Conservation (phyloP, 495 filamentous ascomycete genomes). For the Penicillium canescens region DNA sequence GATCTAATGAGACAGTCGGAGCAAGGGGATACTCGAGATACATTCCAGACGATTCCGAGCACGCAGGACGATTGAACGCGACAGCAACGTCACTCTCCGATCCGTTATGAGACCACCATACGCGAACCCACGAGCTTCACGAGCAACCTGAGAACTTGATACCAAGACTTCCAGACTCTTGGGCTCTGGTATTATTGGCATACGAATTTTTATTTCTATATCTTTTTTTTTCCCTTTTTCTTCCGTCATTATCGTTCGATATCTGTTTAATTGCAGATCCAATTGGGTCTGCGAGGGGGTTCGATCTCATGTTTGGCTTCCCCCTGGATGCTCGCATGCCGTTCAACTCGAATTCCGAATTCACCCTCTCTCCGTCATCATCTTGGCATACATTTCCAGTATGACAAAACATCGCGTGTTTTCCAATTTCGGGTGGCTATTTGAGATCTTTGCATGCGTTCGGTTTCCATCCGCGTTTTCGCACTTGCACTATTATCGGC, state of each 20-base stretch:
- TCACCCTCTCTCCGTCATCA: background rate
- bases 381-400: background rate
- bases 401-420: conserved; percentile 10
- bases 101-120: conserved; percentile 31
- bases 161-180: conserved; percentile 12
- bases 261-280: conserved; percentile 19
- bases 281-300: background rate
- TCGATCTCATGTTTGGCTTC: no score
- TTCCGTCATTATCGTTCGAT: conserved; percentile 19
- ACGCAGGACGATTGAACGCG: background rate
- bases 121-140: conserved; percentile 39
- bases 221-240: conserved; percentile 23
- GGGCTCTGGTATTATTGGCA: conserved; percentile 16
- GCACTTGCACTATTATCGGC: conserved; percentile 20
- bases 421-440: conserved; percentile 36
- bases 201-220: conserved; percentile 25
- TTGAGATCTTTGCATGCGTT: conserved; percentile 17
- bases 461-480: conserved; percentile 23
- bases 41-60: background rate
- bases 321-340: no score
- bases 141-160: conserved; percentile 31
- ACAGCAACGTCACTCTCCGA: conserved; percentile 9
- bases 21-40: conserved; percentile 6
- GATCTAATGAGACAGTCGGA: background rate
- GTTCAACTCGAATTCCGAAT: no score